Conservation (phyloP, 495 filamentous ascomycete genomes). For the Jackrogersella minutella region DNA sequence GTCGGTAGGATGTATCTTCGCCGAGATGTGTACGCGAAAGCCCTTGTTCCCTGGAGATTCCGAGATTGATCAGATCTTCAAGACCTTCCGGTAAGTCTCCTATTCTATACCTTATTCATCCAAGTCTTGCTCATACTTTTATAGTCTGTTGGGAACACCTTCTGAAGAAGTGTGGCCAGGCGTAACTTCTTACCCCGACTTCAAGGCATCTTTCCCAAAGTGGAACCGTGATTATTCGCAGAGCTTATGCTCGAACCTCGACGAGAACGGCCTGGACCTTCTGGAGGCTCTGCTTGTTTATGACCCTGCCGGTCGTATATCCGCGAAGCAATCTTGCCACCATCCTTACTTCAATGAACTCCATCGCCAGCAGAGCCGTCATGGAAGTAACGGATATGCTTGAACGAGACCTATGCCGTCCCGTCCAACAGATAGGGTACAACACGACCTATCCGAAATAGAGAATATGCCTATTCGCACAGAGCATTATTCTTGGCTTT, state of each 20-base stretch:
- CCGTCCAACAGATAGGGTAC: neutral
- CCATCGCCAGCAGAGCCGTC: constrained; percentile 47
- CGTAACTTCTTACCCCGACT: constrained; percentile 97
- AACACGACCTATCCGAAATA: constrained; percentile 10
- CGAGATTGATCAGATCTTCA: constrained; percentile 99
- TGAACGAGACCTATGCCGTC: constrained; percentile 22
- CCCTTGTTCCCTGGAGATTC: constrained; percentile 97
- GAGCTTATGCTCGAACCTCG: constrained; percentile 59
- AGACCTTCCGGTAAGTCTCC: constrained; percentile 88
- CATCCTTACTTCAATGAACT: constrained; percentile 92
- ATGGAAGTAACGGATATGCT: constrained; percentile 50
- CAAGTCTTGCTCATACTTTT: neutral
- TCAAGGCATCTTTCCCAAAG: constrained; percentile 95
- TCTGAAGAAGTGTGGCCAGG: constrained; percentile 91
- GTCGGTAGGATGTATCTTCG: constrained; percentile 98
- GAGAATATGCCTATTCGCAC: constrained; percentile 23
- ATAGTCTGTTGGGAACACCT: constrained; percentile 88
- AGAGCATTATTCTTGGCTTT: constrained; percentile 28
- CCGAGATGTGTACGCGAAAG: constrained; percentile 99
- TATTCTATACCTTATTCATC: neutral
- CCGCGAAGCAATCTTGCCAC: constrained; percentile 90
- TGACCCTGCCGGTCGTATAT: constrained; percentile 91
- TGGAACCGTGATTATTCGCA: constrained; percentile 78
- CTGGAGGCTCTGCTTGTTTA: constrained; percentile 93
- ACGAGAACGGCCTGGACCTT: constrained; percentile 85